Percentiles rank a stretch among this genome's conserved stretches.
Evolutionary conservation across 2,329 filamentous ascomycete genomes (phyloP).

Genomic region (Trichoderma sp.): DNA sequence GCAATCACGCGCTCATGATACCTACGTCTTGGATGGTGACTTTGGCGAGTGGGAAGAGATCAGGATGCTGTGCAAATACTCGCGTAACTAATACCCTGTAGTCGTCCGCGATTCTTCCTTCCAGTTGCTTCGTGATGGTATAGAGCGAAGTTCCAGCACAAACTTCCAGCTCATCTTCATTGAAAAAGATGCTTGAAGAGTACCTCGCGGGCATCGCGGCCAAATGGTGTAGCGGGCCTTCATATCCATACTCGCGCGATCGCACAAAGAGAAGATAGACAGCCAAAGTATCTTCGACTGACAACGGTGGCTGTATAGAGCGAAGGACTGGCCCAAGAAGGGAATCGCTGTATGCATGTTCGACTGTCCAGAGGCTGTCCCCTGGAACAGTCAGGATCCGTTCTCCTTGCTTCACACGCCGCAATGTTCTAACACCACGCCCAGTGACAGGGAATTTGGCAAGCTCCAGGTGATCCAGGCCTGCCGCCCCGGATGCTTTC

Average conservation of each 20-base stretch:
- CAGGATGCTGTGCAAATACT: conserved; percentile 38
- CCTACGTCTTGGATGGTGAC: conserved; percentile 43
- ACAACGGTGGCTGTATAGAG: conserved; percentile 39
- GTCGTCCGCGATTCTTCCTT: conserved; percentile 38
- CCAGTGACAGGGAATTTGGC: conserved; percentile 41
- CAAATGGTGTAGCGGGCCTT: conserved; percentile 38
- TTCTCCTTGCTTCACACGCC: conserved; percentile 41
- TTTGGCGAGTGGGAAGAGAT: conserved; percentile 41
- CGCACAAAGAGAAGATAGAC: conserved; percentile 42
- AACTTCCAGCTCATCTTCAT: conserved; percentile 41
- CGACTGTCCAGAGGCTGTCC: conserved; percentile 39
- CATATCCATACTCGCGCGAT: conserved; percentile 41
- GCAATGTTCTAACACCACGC: conserved; percentile 39
- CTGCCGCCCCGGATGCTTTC: conserved; percentile 37
- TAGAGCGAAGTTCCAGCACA: conserved; percentile 42
- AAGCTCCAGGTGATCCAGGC: conserved; percentile 40
- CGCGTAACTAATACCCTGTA: conserved; percentile 37
- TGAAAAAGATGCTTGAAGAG: conserved; percentile 43
- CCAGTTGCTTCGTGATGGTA: conserved; percentile 40
- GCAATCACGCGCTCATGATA: conserved; percentile 29
- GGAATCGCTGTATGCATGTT: conserved; percentile 40
- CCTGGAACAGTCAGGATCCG: conserved; percentile 41
- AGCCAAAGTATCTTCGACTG: conserved; percentile 42
- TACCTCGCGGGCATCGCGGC: conserved; percentile 40
- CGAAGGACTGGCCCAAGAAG: conserved; percentile 40